phyloP scores from a whole-genome alignment of 768 basidiomycete genomes.

The Suillus subluteus region DNA sequence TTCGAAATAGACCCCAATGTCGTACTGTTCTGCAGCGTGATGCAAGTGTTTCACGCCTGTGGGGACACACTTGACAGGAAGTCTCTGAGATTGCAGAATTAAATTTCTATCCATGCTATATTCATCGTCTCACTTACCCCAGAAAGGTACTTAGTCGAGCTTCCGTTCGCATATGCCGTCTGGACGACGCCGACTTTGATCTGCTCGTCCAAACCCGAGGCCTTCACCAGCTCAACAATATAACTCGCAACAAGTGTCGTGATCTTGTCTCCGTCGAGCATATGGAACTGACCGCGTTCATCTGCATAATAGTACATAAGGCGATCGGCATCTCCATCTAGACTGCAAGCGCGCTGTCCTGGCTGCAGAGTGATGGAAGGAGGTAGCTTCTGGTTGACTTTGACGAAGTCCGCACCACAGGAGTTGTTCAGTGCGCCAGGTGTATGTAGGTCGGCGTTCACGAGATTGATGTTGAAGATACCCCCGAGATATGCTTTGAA shows the following conservation, averaged over 20 bases:
- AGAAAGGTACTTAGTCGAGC: conserved; percentile 89
- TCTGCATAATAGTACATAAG: conserved; percentile 95
- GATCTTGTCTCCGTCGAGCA: conserved; percentile 99
- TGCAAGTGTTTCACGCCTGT: conserved; percentile 99
- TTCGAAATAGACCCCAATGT: conserved; percentile 99
- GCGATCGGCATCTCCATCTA: conserved; percentile 97
- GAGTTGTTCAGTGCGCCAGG: conserved; percentile 78
- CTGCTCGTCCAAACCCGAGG: conserved; percentile 75
- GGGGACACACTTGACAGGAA: conserved; percentile 92
- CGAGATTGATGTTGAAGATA: conserved; percentile 63
- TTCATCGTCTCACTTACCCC: conserved; percentile 52
- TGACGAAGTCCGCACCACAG: conserved; percentile 97
- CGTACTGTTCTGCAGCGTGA: conserved; percentile 92
- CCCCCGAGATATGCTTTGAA: conserved; percentile 63
- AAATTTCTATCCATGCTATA: conserved; percentile 4
- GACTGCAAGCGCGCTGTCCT: conserved; percentile 85
- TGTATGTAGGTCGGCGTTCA: conserved; percentile 68
- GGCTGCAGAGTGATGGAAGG: conserved; percentile 71
- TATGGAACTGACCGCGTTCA: conserved; percentile 74
- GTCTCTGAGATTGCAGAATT: conserved; percentile 54
- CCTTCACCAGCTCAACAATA: conserved; percentile 86
- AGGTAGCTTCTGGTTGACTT: conserved; percentile 88
- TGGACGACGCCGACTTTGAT: conserved; percentile 95
- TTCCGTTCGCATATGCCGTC: conserved; percentile 98
- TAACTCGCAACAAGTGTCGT: conserved; percentile 91